Conservation (phyloP, 495 filamentous ascomycete genomes). For the Parachaetomium inaequale region DNA sequence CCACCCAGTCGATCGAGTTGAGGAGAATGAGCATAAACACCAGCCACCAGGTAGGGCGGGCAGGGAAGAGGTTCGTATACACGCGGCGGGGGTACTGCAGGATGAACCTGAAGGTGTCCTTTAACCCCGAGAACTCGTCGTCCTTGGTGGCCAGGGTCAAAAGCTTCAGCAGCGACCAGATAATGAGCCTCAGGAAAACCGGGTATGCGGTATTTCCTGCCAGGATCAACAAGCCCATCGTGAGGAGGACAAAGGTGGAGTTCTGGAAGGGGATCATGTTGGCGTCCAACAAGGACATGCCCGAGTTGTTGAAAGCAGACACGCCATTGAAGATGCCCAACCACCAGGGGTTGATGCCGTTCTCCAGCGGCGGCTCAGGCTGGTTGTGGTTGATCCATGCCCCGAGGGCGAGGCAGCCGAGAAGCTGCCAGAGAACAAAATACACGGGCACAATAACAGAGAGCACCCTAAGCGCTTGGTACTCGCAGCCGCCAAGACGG, state of each 20-base stretch:
- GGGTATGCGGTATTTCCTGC: constrained; percentile 80
- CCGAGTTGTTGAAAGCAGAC: constrained; percentile 87
- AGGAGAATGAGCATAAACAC: constrained; percentile 65
- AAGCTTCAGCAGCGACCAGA: constrained; percentile 59
- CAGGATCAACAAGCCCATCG: constrained; percentile 73
- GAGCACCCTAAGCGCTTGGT: constrained; percentile 67
- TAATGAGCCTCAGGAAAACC: constrained; percentile 70
- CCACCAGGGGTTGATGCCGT: constrained; percentile 66
- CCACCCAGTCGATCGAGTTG: constrained; percentile 78
- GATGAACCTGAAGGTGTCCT: constrained; percentile 68
- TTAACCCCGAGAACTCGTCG: constrained; percentile 36
- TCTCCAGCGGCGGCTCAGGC: constrained; percentile 53
- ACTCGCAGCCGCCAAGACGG: constrained; percentile 73
- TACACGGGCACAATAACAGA: constrained; percentile 70
- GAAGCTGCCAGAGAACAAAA: constrained; percentile 66
- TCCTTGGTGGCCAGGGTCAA: constrained; percentile 29
- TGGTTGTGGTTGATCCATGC: constrained; percentile 63
- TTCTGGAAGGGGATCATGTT: constrained; percentile 75
- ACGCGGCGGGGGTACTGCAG: constrained; percentile 72
- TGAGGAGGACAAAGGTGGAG: constrained; percentile 67
- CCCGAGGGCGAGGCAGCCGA: constrained; percentile 69
- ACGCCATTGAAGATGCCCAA: constrained; percentile 65
- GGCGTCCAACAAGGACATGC: constrained; percentile 77
- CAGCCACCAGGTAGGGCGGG: constrained; percentile 76
- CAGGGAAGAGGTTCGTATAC: constrained; percentile 81